Percentiles rank a stretch among this genome's conserved stretches.
Evolutionary conservation across 163 green algal species (phyloP).

Genomic region (Scenedesmus sp.): DNA sequence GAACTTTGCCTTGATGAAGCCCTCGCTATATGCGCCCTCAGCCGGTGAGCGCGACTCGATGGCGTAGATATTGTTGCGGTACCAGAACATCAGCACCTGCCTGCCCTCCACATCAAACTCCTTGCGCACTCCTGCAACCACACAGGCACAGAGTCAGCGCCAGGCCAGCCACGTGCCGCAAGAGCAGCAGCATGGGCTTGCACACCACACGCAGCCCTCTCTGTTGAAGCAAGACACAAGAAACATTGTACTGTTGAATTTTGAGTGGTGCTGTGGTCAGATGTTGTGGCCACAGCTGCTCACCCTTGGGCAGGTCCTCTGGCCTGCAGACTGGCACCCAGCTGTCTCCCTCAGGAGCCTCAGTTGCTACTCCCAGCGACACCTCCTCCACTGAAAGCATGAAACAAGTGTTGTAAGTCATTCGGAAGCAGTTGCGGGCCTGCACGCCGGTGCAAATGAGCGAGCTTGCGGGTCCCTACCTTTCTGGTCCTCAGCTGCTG

Average conservation of each 20-base stretch:
- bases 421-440: neutral
- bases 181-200: neutral
- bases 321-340: conserved; percentile 84
- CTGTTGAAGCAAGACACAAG: no score
- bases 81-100: conserved; percentile 97
- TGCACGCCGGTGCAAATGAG: neutral
- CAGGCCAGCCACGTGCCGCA: neutral
- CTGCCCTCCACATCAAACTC: conserved; percentile 86
- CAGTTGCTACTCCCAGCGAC: neutral
- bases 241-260: neutral
- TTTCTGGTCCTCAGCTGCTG: conserved; percentile 52
- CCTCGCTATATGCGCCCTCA: conserved; percentile 96
- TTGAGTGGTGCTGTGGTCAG: neutral
- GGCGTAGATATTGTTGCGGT: conserved; percentile 93
- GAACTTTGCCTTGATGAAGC: conserved; percentile 94
- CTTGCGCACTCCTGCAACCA: conserved; percentile 83
- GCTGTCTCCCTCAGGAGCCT: conserved; percentile 29
- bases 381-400: conserved; percentile 40
- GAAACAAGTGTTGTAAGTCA: neutral
- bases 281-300: neutral
- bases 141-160: neutral
- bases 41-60: conserved; percentile 91
- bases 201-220: neutral
- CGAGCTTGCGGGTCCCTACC: conserved; percentile 29
- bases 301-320: conserved; percentile 91